Base-by-base conservation (phyloP, 331 rosid species). In the Quercus lobata region DNA sequence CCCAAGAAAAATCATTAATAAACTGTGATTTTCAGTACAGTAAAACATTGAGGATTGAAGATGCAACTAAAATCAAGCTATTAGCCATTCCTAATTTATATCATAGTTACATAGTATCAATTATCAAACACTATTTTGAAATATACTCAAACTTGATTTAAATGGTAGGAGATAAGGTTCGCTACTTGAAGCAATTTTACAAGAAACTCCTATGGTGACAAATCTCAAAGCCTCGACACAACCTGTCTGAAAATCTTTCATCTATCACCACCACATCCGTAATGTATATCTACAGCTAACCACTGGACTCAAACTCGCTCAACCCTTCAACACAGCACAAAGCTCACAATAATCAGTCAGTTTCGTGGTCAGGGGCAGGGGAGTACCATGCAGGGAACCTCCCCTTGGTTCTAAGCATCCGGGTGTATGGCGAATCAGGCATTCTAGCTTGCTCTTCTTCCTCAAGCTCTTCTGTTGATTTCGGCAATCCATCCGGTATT, bases 401-500 rank as follows among this genome's bases (percentile, higher is more conserved):
- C 0, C 98, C 98, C 76, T 85, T 95, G 73, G 60, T 83, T 73
- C 98, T 87, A 18, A 91, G 89, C 57, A 95, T 88, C 80, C 89
- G 87, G 1, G 98, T 95, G 14, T 72, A 83, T 3, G 94, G 83
- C 1, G 98, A 95, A 82, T 92, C 98, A 0, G 97, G 97, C 97
- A 92, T 83, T 71, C 84, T 86, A 9, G 65, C 85, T 12, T 79
- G 41, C 62, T 92, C 96, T 52, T 95, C 98, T 75, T 95, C 98
- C 83, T 73, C 84, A 56, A 95, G 9, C 79, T 92, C 97, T 24
- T 87, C 88, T 1, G 57, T 76, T 1, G 97, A 80, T 82, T 92
- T 95, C 2, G 98, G 98, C 84, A 95, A 79, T 53, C 98, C 98
- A 78, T 95, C 98, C 4, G 98, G 98, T 54, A 83, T 78, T 11